Base-by-base conservation (phyloP, 306 rosid genomes). In the Abrus pulchellus region DNA sequence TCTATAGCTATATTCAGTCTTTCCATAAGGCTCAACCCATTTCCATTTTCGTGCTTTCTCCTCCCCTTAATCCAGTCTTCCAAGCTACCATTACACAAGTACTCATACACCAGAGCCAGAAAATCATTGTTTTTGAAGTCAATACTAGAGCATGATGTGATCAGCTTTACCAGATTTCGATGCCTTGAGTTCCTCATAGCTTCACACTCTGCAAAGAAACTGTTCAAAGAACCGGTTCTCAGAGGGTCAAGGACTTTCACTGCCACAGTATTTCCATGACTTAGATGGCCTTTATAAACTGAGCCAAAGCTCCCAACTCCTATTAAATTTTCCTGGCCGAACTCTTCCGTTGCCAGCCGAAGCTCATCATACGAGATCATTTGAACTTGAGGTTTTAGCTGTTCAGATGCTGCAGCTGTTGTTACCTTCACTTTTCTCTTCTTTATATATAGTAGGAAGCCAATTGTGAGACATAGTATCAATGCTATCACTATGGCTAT, bases 171-270 rank as follows among this genome's bases (percentile, higher is more conserved):
- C 73, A 93, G 86, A 83, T 93, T 93, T 12, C 94, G 71, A 27
- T 93, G 98, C 83, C 92, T 85, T 4, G 86, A 84, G 32, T 87
- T 85, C 84, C 75, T 85, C 87, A 87, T 48, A n/a, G 89, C 88
- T 56, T 93, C 89, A 28, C 98, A 93, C 72, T 91, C 98, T 6
- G 94, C 93, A 2, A 87, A 81, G 71, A 93, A 93, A 57, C 98
- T 93, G 85, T 88, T 93, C 40, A 84, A 56, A 68, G 85, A 87
- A 2, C 85, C 89, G 14, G 79, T 85, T 47, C 75, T 76, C 40
- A 55, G 74, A 1, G 77, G 80, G 77, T 91, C 87, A n/a, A 93
- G 80, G 38, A 93, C 93, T 87, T 93, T 91, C 11, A 93, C 91
- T 12, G 94, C 94, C 38, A 90, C 77, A 45, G 52, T 83, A 12